phyloP scores from a whole-genome alignment of 2,329 filamentous ascomycete genomes.

The Dothiorella sarmentorum region DNA sequence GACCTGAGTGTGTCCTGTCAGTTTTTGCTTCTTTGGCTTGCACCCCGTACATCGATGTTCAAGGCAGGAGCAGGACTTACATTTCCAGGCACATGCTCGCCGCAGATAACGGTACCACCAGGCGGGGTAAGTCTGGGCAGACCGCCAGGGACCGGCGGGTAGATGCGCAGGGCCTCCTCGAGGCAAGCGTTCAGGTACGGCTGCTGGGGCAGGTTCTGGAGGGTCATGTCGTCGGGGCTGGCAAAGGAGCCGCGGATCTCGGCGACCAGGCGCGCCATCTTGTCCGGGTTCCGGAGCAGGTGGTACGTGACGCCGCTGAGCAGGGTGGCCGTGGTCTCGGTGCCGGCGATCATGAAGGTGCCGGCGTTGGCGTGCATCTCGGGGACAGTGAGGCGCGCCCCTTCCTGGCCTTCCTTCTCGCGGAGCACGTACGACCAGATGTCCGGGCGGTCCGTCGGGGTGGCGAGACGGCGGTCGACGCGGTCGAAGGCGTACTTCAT shows the following conservation, averaged over 20 bases:
- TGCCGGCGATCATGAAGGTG: conserved; percentile 35
- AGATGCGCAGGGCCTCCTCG: conserved; percentile 43
- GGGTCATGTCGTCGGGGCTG: not conserved
- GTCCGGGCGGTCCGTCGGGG: not conserved
- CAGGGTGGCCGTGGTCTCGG: conserved; percentile 41
- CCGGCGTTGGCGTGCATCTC: conserved; percentile 22
- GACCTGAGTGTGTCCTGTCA: conserved; percentile 24
- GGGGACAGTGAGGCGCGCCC: not conserved
- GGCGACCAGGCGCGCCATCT: not conserved
- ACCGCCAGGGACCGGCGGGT: conserved; percentile 41
- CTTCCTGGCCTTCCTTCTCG: not conserved
- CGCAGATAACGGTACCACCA: conserved; percentile 25
- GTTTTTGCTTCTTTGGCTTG: not conserved
- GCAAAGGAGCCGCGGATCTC: conserved; percentile 4
- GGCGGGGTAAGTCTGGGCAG: conserved; percentile 29
- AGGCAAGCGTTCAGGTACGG: conserved; percentile 26
- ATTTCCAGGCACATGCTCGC: conserved; percentile 25
- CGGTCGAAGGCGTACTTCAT: conserved; percentile 7
- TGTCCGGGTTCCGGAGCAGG: conserved; percentile 26
- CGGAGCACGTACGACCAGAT: conserved; percentile 13
- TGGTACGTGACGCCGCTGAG: conserved; percentile 33
- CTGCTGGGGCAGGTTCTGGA: conserved; percentile 2
- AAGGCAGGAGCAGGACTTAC: conserved; percentile 19
- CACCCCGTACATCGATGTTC: too few species aligned
- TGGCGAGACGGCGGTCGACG: not conserved